Conservation (phyloP, 1,284 basidiomycete species). For the Ganoderma lingzhi region DNA sequence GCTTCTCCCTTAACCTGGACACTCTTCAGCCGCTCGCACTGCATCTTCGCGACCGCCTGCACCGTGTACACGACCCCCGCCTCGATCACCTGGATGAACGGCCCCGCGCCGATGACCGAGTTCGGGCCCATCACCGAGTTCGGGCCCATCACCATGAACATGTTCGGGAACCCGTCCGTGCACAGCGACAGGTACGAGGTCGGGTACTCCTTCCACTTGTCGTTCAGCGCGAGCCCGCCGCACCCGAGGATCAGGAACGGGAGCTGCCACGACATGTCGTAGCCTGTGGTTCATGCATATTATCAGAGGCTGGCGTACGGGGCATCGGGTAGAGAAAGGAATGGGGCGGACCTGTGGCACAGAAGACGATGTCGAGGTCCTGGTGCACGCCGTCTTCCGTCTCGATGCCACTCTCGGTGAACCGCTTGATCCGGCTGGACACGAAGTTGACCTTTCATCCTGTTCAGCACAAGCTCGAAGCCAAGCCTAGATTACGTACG, state of each 20-base stretch:
- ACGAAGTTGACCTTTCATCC: slow-evolving; percentile 58
- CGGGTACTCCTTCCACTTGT: slow-evolving; percentile 61
- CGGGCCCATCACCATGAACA: slow-evolving; percentile 64
- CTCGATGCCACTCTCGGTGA: slow-evolving; percentile 63
- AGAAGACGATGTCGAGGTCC: slow-evolving; percentile 62
- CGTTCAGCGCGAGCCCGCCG: slow-evolving; percentile 53
- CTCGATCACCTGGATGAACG: slow-evolving; percentile 61
- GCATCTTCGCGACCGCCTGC: slow-evolving; percentile 61
- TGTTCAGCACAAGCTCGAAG: no score
- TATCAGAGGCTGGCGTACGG: no score
- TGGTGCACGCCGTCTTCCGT: slow-evolving; percentile 59
- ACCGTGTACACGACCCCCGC: slow-evolving; percentile 63
- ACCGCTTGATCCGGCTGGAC: slow-evolving; percentile 54
- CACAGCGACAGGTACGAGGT: slow-evolving; percentile 61
- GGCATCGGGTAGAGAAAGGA: no score
- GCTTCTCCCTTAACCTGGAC: slow-evolving; percentile 40
- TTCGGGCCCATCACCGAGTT: slow-evolving; percentile 67
- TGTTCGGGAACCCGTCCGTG: slow-evolving; percentile 69
- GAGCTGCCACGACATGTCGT: slow-evolving; percentile 59
- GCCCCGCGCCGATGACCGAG: slow-evolving; percentile 58
- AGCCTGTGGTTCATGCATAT: slow-evolving; percentile 44
- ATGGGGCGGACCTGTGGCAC: slow-evolving; percentile 39
- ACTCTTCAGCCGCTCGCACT: slow-evolving; percentile 65
- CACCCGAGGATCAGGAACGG: slow-evolving; percentile 63
- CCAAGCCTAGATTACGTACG: slow-evolving; percentile 39